Evolutionary conservation across 2,329 filamentous ascomycete genomes (phyloP).

Genomic region (Botryotinia convoluta): DNA sequence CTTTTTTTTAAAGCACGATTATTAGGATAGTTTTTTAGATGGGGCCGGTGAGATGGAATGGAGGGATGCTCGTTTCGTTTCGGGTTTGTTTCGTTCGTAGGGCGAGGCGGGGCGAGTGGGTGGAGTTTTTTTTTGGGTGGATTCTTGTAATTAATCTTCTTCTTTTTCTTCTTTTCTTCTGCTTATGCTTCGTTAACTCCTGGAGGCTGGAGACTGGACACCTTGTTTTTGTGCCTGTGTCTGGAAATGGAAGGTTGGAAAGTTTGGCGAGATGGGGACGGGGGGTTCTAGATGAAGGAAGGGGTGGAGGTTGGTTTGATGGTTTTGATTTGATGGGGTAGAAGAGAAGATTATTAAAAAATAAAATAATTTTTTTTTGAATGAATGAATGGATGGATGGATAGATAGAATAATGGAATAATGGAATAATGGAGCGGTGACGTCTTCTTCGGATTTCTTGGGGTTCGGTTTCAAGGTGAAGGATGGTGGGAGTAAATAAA

Average conservation of each 20-base stretch:
- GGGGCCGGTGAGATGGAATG: not conserved
- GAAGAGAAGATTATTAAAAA: not conserved
- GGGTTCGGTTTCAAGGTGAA: no score
- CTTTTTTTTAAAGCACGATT: not conserved
- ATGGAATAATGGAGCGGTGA: not conserved
- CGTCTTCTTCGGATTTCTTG: not conserved
- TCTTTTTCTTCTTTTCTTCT: not conserved
- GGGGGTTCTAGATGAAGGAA: not conserved
- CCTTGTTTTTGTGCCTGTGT: not conserved
- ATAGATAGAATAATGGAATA: not conserved
- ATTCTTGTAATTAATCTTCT: not conserved
- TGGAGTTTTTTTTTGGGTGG: no score
- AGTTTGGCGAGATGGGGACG: not conserved
- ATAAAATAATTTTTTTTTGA: not conserved
- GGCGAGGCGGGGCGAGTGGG: not conserved
- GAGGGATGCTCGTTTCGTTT: not conserved
- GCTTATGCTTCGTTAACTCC: not conserved
- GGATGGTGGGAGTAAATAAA: not conserved
- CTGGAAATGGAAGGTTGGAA: not conserved
- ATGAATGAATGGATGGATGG: not conserved
- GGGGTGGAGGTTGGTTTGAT: not conserved
- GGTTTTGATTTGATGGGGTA: not conserved
- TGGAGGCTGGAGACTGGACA: not conserved
- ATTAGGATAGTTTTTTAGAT: not conserved
- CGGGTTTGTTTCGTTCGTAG: slow-evolving; percentile 2